These are phyloP conservation scores for Chaetoscypha palmicola DNA, from an alignment of 2,329 filamentous ascomycete species.

Conservation along the genomic window DNA sequence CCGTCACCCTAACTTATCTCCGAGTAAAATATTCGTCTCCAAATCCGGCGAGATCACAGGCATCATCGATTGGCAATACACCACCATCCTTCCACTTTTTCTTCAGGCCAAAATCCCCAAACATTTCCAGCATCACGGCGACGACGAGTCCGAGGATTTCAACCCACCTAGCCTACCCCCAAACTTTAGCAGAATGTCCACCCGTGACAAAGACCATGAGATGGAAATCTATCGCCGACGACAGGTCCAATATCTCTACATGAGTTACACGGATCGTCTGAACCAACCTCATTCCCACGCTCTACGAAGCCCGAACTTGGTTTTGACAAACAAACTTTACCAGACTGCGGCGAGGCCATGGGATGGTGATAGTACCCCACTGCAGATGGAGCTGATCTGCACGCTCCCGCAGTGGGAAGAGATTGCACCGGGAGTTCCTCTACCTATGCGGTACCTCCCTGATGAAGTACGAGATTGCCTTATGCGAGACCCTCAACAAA, in stretches of 20 bases:
- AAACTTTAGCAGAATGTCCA: slow-evolving; percentile 14
- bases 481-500: slow-evolving; percentile 9
- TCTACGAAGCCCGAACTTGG: slow-evolving; percentile 13
- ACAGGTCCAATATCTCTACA: slow-evolving; percentile 20
- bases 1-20: slow-evolving; percentile 19
- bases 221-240: slow-evolving; percentile 17
- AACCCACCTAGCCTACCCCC: slow-evolving; percentile 13
- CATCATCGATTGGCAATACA: slow-evolving; percentile 31
- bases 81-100: slow-evolving; percentile 27
- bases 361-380: slow-evolving; percentile 21
- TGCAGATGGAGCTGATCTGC: slow-evolving; percentile 18
- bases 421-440: slow-evolving; percentile 4
- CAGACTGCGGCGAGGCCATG: slow-evolving; percentile 15
- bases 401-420: slow-evolving; percentile 16
- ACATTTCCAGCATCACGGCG: slow-evolving; percentile 32
- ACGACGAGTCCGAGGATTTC: slow-evolving; percentile 22
- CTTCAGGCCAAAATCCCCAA: slow-evolving; percentile 29
- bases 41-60: slow-evolving; percentile 24
- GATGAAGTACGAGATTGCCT: slow-evolving; percentile 7
- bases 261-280: slow-evolving; percentile 14
- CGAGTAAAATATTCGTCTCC: slow-evolving; percentile 30
- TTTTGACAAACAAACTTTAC: slow-evolving; percentile 19
- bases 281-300: slow-evolving; percentile 19
- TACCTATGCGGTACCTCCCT: slow-evolving; percentile 1
- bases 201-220: slow-evolving; percentile 16